Conservation (phyloP, 2,329 filamentous ascomycete genomes). For the Epichloe uncinata region DNA sequence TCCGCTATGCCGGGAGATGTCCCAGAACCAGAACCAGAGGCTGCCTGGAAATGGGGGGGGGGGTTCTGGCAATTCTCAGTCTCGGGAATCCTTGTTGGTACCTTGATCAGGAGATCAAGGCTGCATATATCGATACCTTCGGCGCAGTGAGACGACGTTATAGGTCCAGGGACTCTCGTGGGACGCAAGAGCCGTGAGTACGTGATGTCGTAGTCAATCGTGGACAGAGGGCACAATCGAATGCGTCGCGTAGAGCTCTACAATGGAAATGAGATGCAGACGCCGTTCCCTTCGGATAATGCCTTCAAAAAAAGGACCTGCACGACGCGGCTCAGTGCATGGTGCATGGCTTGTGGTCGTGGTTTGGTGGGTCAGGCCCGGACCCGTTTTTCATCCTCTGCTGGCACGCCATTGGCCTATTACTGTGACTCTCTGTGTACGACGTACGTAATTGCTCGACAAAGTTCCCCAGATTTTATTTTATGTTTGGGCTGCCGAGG, state of each 20-base stretch:
- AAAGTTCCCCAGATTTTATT: no score
- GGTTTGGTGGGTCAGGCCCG: background rate
- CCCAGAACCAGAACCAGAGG: background rate
- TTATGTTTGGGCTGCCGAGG: background rate
- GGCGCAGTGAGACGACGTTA: background rate
- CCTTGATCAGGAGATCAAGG: background rate
- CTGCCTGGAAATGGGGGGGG: background rate
- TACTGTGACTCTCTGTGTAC: no score
- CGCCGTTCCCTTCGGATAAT: no score
- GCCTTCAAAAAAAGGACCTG: no score
- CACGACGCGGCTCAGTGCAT: no score
- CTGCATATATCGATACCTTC: background rate
- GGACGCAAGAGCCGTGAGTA: background rate
- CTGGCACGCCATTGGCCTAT: background rate
- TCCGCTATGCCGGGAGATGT: background rate
- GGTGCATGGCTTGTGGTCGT: no score
- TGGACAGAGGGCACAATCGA: background rate
- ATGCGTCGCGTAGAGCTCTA: background rate
- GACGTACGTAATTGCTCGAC: no score
- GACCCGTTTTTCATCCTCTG: background rate
- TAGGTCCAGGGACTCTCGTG: background rate
- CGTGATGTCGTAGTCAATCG: no score
- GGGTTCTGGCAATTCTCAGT: background rate
- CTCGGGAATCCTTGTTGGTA: background rate
- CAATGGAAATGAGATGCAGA: no score